Evolutionary conservation across 2,329 filamentous ascomycete species (phyloP).

Genomic region (Fusarium sp.): DNA sequence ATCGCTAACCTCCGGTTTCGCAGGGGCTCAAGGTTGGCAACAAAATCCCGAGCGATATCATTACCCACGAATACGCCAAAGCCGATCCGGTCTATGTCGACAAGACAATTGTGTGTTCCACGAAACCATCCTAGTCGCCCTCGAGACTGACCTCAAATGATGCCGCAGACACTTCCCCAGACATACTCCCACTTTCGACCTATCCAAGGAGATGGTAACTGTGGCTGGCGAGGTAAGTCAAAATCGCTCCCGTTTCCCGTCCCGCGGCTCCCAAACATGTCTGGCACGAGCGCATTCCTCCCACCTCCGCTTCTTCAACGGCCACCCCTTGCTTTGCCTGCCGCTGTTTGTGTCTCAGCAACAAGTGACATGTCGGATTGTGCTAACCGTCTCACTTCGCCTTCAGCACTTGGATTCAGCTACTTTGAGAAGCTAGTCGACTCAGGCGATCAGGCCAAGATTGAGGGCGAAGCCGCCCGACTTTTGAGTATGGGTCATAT

Average conservation of each 20-base stretch:
- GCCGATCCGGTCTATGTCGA: slow-evolving; percentile 86
- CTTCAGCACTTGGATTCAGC: slow-evolving; percentile 85
- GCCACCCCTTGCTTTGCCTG: slow-evolving; percentile 24
- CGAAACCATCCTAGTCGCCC: slow-evolving; percentile 4
- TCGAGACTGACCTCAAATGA: slow-evolving; percentile 25
- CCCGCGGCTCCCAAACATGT: slow-evolving; percentile 14
- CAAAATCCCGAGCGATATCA: slow-evolving; percentile 79
- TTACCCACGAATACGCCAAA: slow-evolving; percentile 88
- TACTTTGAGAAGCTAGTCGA: slow-evolving; percentile 90
- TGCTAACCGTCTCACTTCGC: slow-evolving; percentile 23
- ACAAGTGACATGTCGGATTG: slow-evolving; percentile 19
- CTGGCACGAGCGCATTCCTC: slow-evolving; percentile 10
- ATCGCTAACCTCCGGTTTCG: slow-evolving; percentile 29
- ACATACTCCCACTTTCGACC: slow-evolving; percentile 90
- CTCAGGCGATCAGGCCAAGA: slow-evolving; percentile 70
- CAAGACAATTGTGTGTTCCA: slow-evolving; percentile 81
- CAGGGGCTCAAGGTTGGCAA: slow-evolving; percentile 88
- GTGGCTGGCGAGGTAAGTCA: slow-evolving; percentile 93
- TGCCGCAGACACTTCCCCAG: slow-evolving; percentile 76
- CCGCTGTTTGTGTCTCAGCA: slow-evolving; percentile 34
- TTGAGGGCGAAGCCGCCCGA: slow-evolving; percentile 78
- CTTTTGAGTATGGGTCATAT: slow-evolving; percentile 78
- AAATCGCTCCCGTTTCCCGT: slow-evolving; percentile 24
- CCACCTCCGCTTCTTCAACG: slow-evolving; percentile 10
- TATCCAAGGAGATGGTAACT: slow-evolving; percentile 93